These are phyloP conservation scores for Aschersonia sp. DNA, from an alignment of 2,329 filamentous ascomycete species.

Conservation along the genomic window DNA sequence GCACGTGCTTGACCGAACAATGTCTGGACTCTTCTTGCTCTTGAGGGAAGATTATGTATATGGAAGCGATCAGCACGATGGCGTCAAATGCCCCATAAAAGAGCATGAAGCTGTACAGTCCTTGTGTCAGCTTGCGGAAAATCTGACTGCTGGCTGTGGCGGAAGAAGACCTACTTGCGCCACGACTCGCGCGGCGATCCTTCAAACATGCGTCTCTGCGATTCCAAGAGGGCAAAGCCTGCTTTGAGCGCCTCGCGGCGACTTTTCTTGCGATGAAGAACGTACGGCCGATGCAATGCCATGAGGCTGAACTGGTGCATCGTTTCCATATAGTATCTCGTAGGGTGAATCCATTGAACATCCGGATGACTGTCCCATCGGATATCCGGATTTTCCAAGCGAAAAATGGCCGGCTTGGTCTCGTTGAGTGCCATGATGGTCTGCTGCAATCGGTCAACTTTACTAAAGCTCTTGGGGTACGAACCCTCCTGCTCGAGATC, in stretches of 20 bases:
- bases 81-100: constrained; percentile 53
- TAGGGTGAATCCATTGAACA: constrained; percentile 31
- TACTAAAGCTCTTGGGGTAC: constrained; percentile 36
- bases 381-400: constrained; percentile 40
- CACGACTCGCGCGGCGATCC: constrained; percentile 34
- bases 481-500: constrained; percentile 41
- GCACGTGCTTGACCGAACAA: constrained; percentile 37
- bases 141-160: no score
- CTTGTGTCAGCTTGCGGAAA: no score
- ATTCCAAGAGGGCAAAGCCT: constrained; percentile 37
- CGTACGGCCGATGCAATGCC: constrained; percentile 46
- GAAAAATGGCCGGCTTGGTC: constrained; percentile 35
- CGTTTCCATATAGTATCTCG: constrained; percentile 32
- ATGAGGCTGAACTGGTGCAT: constrained; percentile 38
- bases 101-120: constrained; percentile 28
- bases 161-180: constrained; percentile 16
- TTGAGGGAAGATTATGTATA: constrained; percentile 45
- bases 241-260: constrained; percentile 41
- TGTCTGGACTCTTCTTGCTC: constrained; percentile 35
- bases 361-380: constrained; percentile 38
- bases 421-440: constrained; percentile 32
- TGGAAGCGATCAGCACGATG: constrained; percentile 43
- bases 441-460: constrained; percentile 38
- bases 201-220: constrained; percentile 35
- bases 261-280: constrained; percentile 40